Evolutionary conservation across 2,329 filamentous ascomycete genomes (phyloP).

Genomic region (Sporothrix variecibatus): DNA sequence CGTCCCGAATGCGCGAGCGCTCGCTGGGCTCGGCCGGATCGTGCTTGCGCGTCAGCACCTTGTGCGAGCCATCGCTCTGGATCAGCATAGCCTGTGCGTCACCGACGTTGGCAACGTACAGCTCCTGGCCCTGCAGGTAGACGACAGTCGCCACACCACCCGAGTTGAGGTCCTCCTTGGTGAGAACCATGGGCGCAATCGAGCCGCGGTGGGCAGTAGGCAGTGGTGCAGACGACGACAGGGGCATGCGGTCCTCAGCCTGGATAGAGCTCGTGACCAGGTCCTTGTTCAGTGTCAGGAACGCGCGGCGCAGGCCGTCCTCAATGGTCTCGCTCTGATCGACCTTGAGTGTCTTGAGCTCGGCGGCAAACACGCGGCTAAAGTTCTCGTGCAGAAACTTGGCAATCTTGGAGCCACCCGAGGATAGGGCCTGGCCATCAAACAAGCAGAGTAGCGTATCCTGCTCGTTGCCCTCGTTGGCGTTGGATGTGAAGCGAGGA

Average conservation of each 20-base stretch:
- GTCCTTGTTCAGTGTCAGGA: slow-evolving; percentile 90
- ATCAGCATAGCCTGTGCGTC: slow-evolving; percentile 96
- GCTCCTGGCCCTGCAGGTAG: slow-evolving; percentile 84
- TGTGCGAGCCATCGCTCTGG: slow-evolving; percentile 80
- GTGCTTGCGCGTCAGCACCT: slow-evolving; percentile 85
- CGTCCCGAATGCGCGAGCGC: slow-evolving; percentile 85
- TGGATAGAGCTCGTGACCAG: slow-evolving; percentile 82
- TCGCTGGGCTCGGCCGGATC: slow-evolving; percentile 86
- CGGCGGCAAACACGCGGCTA: slow-evolving; percentile 76
- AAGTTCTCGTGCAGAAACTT: slow-evolving; percentile 98
- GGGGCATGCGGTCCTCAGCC: slow-evolving; percentile 49
- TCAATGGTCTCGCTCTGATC: slow-evolving; percentile 70
- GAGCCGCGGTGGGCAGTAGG: slow-evolving; percentile 62
- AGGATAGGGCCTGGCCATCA: slow-evolving; percentile 86
- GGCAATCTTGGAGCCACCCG: slow-evolving; percentile 89
- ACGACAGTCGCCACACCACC: slow-evolving; percentile 90
- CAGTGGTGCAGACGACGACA: slow-evolving; percentile 41
- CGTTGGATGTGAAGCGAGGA: slow-evolving; percentile 75
- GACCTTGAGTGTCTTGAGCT: slow-evolving; percentile 72
- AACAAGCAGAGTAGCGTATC: slow-evolving; percentile 94
- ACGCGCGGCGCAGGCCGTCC: slow-evolving; percentile 84
- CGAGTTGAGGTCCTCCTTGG: slow-evolving; percentile 84
- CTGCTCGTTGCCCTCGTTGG: slow-evolving; percentile 62
- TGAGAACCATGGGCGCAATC: slow-evolving; percentile 72
- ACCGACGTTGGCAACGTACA: slow-evolving; percentile 93